Conservation (phyloP, 257 asterid species). For the Cinchona pubescens region DNA sequence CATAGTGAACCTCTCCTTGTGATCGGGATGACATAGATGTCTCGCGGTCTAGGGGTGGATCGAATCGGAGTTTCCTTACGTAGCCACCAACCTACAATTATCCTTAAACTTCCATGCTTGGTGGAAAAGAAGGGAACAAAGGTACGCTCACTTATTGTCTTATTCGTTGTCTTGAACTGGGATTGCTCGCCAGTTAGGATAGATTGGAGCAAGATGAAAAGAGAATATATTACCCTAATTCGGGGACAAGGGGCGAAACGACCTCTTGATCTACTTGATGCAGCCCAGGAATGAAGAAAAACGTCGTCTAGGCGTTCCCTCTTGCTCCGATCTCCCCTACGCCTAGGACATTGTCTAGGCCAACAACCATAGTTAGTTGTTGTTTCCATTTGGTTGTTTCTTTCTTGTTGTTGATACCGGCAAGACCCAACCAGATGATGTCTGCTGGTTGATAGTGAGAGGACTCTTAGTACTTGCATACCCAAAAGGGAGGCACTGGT, state of each 20-base stretch:
- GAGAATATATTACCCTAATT: neutral
- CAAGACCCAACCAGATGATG: no score
- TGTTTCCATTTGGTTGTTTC: neutral
- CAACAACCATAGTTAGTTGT: neutral
- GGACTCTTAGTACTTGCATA: no score
- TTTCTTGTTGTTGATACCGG: neutral
- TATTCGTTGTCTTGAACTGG: slow-evolving; percentile 11
- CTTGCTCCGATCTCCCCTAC: slow-evolving; percentile 5
- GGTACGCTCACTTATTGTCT: slow-evolving; percentile 10
- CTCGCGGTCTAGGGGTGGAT: slow-evolving; percentile 7
- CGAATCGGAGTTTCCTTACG: slow-evolving; percentile 9
- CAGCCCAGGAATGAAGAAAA: no score
- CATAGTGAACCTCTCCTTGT: slow-evolving; percentile 9
- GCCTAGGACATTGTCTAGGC: slow-evolving; percentile 2
- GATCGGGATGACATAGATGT: slow-evolving; percentile 13
- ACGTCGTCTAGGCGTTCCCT: slow-evolving; percentile 1
- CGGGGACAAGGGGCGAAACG: slow-evolving; percentile 8
- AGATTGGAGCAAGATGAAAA: slow-evolving; percentile 14
- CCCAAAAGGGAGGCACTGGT: no score
- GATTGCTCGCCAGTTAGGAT: slow-evolving; percentile 17
- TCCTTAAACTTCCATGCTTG: slow-evolving; percentile 2
- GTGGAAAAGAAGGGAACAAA: slow-evolving; percentile 17
- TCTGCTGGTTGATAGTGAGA: no score
- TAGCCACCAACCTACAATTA: slow-evolving; percentile 4
- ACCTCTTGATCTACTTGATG: no score